Percentiles rank a stretch among this genome's conserved stretches.
Evolutionary conservation across 306 rosid species (phyloP).

Genomic region (Casuarina equisetifolia): DNA sequence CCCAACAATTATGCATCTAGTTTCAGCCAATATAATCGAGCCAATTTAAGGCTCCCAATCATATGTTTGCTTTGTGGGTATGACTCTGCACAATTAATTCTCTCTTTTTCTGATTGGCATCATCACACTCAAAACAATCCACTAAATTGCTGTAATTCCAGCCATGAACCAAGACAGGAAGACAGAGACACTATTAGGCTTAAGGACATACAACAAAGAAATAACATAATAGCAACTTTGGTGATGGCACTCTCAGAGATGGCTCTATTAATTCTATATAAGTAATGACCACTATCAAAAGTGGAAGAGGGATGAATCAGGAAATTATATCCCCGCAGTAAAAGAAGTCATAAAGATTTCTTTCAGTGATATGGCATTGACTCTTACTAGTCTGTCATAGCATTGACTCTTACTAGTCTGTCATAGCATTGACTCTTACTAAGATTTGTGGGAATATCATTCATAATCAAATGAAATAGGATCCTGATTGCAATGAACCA

Average conservation of each 20-base stretch:
- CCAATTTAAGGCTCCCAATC: not conserved
- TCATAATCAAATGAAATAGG: not conserved
- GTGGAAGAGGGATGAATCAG: not conserved
- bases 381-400: not conserved
- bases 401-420: not conserved
- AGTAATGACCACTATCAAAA: not conserved
- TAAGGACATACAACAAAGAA: not conserved
- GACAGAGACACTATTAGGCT: not conserved
- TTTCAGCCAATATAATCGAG: not conserved
- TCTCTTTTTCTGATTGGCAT: not conserved
- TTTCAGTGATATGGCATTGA: not conserved
- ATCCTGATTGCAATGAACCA: not conserved
- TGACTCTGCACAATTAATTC: constrained; percentile 2
- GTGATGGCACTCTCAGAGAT: not conserved
- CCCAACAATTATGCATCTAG: not conserved
- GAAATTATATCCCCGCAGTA: not conserved
- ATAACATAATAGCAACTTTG: not conserved
- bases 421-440: not conserved
- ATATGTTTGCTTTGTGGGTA: not conserved
- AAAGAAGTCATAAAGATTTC: not conserved
- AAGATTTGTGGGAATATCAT: not conserved
- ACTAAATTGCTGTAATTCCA: not conserved
- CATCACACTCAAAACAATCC: not conserved
- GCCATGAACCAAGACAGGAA: not conserved
- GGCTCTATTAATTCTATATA: not conserved